Percentiles rank a stretch among this genome's conserved stretches.
Evolutionary conservation across 345 rosid species (phyloP).

Genomic region (Cardamine occulta): DNA sequence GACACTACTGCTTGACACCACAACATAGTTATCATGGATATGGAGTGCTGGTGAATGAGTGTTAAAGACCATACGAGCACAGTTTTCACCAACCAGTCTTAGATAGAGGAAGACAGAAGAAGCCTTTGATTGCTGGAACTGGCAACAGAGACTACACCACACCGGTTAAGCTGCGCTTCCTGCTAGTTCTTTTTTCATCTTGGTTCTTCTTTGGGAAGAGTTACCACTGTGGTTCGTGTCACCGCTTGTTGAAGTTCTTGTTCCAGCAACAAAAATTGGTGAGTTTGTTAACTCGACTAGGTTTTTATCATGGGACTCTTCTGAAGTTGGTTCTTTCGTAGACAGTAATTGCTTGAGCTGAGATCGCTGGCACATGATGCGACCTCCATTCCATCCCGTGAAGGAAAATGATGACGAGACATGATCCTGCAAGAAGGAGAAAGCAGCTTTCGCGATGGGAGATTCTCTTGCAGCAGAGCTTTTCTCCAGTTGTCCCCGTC

Average conservation of each 20-base stretch:
- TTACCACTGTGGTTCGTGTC: slow-evolving; percentile 38
- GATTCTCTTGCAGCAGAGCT: slow-evolving; percentile 56
- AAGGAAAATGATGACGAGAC: slow-evolving; percentile 67
- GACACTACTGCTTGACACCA: slow-evolving; percentile 28
- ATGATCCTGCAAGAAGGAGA: slow-evolving; percentile 66
- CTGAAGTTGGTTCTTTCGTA: slow-evolving; percentile 52
- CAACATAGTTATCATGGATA: slow-evolving; percentile 14
- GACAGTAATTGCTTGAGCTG: slow-evolving; percentile 73
- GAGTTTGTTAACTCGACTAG: slow-evolving; percentile 62
- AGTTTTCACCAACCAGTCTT: slow-evolving; percentile 28
- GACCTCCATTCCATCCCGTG: slow-evolving; percentile 84
- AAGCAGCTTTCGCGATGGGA: slow-evolving; percentile 70
- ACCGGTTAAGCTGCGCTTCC: slow-evolving; percentile 52
- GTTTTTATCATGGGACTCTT: slow-evolving; percentile 45
- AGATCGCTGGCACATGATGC: slow-evolving; percentile 81
- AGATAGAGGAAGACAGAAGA: slow-evolving; percentile 28
- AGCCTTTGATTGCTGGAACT: slow-evolving; percentile 23
- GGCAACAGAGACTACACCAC: slow-evolving; percentile 6
- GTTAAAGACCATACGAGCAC: slow-evolving; percentile 17
- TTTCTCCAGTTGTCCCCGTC: slow-evolving; percentile 77
- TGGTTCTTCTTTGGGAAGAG: slow-evolving; percentile 45
- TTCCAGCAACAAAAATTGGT: slow-evolving; percentile 49
- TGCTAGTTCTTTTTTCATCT: slow-evolving; percentile 58
- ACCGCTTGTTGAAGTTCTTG: slow-evolving; percentile 45
- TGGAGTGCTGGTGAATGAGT: slow-evolving; percentile 10